Conservation (phyloP, 805 yeast genomes). For the Cyberlindnera japonica region DNA sequence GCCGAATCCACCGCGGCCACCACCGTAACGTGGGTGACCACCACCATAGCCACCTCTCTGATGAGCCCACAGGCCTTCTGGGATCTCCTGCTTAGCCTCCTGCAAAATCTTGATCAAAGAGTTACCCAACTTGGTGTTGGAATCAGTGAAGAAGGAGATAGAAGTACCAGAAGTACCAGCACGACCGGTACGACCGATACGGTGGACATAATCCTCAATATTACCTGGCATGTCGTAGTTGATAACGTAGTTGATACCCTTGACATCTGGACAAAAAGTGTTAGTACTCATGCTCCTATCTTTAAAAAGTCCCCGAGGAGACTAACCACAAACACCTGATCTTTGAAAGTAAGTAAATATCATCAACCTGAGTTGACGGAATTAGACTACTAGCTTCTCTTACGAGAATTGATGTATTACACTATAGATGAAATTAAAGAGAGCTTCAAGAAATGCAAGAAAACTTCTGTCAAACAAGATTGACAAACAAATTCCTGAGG, state of each 20-base stretch:
- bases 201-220: conserved; percentile 96
- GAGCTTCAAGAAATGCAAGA: background rate
- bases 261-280: conserved; percentile 66
- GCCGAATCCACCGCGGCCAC: conserved; percentile 32
- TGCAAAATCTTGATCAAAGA: conserved; percentile 84
- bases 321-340: conserved; percentile 1
- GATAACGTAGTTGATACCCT: conserved; percentile 90
- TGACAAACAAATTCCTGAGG: background rate
- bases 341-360: too few relatives aligned
- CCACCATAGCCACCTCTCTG: conserved; percentile 74
- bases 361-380: too few relatives aligned
- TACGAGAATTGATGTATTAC: background rate
- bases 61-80: conserved; percentile 72
- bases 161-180: conserved; percentile 98
- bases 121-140: conserved; percentile 82
- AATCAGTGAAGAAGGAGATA: conserved; percentile 87
- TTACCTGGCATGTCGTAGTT: conserved; percentile 98
- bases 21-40: conserved; percentile 44
- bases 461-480: background rate
- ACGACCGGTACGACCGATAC: conserved; percentile 97
- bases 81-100: conserved; percentile 92
- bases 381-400: too few relatives aligned
- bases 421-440: conserved; percentile 10
- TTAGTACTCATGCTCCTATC: conserved; percentile 25
- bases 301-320: too few relatives aligned